phyloP scores from a whole-genome alignment of 495 filamentous ascomycete species.

The Talaromyces stipitatus region DNA sequence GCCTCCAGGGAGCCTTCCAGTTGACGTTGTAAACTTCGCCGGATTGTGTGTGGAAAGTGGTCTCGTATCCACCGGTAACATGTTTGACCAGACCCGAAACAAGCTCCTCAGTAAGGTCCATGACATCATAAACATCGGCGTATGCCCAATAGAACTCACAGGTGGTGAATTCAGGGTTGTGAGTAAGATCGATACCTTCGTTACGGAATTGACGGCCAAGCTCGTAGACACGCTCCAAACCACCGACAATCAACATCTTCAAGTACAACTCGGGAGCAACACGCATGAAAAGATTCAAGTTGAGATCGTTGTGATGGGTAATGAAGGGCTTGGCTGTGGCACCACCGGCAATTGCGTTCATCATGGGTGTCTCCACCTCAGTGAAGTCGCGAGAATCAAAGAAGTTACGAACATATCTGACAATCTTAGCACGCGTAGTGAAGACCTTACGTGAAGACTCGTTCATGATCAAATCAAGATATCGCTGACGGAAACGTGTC shows the following conservation, averaged over 20 bases:
- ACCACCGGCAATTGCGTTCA: slow-evolving; percentile 92
- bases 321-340: slow-evolving; percentile 94
- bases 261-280: slow-evolving; percentile 93
- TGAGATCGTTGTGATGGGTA: slow-evolving; percentile 89
- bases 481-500: slow-evolving; percentile 81
- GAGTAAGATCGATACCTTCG: slow-evolving; percentile 91
- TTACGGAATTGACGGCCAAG: slow-evolving; percentile 89
- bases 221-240: slow-evolving; percentile 87
- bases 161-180: slow-evolving; percentile 98
- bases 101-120: slow-evolving; percentile 90
- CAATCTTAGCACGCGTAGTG: slow-evolving; percentile 73
- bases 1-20: slow-evolving; percentile 91
- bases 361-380: slow-evolving; percentile 97
- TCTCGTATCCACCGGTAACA: slow-evolving; percentile 76
- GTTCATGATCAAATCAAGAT: slow-evolving; percentile 96
- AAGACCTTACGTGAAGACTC: slow-evolving; percentile 72
- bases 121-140: slow-evolving; percentile 86
- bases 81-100: slow-evolving; percentile 88
- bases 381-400: slow-evolving; percentile 80
- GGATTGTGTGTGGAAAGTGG: slow-evolving; percentile 70
- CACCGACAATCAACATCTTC: slow-evolving; percentile 93
- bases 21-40: slow-evolving; percentile 85
- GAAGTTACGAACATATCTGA: slow-evolving; percentile 76
- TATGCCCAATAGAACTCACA: slow-evolving; percentile 97
- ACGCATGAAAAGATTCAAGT: slow-evolving; percentile 90